Evolutionary conservation across 2,329 filamentous ascomycete genomes (phyloP).

Genomic region (Diaporthe ilicicola): DNA sequence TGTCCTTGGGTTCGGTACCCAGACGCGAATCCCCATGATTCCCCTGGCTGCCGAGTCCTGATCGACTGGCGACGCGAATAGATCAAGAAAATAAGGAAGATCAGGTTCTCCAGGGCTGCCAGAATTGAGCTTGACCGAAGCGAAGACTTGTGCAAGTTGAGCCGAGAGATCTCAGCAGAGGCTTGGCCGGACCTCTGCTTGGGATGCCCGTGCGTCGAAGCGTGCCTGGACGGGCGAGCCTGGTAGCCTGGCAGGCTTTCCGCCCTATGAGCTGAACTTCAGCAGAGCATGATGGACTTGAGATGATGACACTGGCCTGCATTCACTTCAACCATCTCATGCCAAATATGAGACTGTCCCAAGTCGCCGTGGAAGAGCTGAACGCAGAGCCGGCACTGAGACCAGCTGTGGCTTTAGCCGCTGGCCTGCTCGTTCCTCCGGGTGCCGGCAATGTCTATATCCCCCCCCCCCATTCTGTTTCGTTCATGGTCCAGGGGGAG

Average conservation of each 20-base stretch:
- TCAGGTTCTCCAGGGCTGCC: neutral
- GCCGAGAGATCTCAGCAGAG: neutral
- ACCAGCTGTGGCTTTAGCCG: neutral
- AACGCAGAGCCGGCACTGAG: neutral
- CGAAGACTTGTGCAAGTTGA: neutral
- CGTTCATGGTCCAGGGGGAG: neutral
- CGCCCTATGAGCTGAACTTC: constrained; percentile 4
- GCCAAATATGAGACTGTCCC: neutral
- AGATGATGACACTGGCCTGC: neutral
- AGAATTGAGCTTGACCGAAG: neutral
- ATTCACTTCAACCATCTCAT: neutral
- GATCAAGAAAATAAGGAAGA: constrained; percentile 7
- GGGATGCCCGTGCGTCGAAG: neutral
- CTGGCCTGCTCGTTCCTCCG: neutral
- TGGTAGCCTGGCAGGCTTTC: neutral
- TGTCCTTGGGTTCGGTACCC: neutral
- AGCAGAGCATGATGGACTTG: neutral
- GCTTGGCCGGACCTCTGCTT: too few relatives aligned
- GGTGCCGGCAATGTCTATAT: neutral
- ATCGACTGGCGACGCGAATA: constrained; percentile 14
- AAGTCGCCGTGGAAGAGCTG: neutral
- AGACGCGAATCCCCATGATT: neutral
- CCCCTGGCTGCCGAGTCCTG: neutral
- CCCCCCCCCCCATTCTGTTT: neutral
- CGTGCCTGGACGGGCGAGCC: neutral